Conservation (phyloP, 192 early-diverging fungal species). For the Umbelopsis ramanniana region DNA sequence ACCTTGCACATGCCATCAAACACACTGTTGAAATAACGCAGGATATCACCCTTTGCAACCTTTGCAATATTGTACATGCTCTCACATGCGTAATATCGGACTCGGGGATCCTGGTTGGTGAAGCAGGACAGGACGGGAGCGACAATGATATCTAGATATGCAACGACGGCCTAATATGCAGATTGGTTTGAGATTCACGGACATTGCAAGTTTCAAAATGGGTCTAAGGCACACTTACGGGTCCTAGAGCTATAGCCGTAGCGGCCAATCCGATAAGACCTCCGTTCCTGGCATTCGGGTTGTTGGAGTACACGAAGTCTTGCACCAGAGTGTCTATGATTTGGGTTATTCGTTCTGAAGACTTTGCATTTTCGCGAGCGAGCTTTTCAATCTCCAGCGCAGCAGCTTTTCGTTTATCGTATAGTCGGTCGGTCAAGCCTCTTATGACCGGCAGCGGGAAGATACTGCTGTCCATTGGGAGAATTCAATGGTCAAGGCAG, state of each 20-base stretch:
- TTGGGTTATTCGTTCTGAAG: conserved; percentile 60
- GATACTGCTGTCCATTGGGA: conserved; percentile 26
- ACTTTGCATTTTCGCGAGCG: conserved; percentile 70
- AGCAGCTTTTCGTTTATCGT: conserved; percentile 93
- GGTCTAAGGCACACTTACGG: conserved; percentile 45
- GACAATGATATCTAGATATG: conserved; percentile 78
- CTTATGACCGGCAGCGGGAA: conserved; percentile 54
- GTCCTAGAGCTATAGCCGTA: conserved; percentile 83
- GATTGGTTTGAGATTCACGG: background rate
- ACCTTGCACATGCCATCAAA: conserved; percentile 97
- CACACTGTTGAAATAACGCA: conserved; percentile 94
- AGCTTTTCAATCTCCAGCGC: conserved; percentile 91
- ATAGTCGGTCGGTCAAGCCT: conserved; percentile 86
- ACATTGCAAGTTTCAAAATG: background rate
- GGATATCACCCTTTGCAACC: conserved; percentile 85
- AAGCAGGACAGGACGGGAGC: conserved; percentile 95
- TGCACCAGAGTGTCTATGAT: conserved; percentile 81
- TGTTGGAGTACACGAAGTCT: conserved; percentile 88
- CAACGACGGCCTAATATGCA: conserved; percentile 59
- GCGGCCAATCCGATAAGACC: conserved; percentile 94
- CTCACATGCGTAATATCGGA: conserved; percentile 99
- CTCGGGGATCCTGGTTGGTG: conserved; percentile 87
- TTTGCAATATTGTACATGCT: conserved; percentile 98
- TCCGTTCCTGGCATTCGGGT: conserved; percentile 88
- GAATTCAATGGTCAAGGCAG: background rate